Conservation (phyloP, 2,329 filamentous ascomycete species). For the Podosphaera xanthii region DNA sequence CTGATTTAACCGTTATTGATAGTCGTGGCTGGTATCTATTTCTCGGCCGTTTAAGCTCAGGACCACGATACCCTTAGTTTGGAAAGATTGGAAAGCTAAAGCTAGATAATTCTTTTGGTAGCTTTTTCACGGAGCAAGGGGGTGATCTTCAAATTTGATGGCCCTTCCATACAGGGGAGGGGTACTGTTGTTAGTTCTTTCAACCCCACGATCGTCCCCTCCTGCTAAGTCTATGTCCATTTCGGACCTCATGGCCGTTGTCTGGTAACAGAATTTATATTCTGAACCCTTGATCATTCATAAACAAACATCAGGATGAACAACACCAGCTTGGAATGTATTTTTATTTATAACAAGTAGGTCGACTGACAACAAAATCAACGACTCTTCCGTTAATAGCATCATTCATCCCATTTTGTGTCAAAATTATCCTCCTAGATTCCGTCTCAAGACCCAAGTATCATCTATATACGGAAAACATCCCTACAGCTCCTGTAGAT, state of each 20-base stretch:
- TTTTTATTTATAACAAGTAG: not conserved
- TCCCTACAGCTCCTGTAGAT: not conserved
- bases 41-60: not conserved
- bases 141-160: not conserved
- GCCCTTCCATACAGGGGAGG: not conserved
- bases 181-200: not conserved
- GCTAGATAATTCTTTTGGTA: not conserved
- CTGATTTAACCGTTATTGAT: not conserved
- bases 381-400: not conserved
- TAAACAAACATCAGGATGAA: not conserved
- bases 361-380: not conserved
- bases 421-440: not conserved
- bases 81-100: not conserved
- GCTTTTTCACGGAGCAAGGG: not conserved
- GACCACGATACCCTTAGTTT: not conserved
- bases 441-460: not conserved
- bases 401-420: not conserved
- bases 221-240: not conserved
- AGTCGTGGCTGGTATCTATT: conserved; percentile 1
- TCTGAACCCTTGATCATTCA: not conserved
- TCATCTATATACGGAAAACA: not conserved
- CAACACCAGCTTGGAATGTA: not conserved
- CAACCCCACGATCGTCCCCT: not conserved
- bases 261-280: not conserved
- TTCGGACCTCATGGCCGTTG: not conserved